phyloP scores from a whole-genome alignment of 192 early-diverging fungal genomes.

The Linderina pennispora region DNA sequence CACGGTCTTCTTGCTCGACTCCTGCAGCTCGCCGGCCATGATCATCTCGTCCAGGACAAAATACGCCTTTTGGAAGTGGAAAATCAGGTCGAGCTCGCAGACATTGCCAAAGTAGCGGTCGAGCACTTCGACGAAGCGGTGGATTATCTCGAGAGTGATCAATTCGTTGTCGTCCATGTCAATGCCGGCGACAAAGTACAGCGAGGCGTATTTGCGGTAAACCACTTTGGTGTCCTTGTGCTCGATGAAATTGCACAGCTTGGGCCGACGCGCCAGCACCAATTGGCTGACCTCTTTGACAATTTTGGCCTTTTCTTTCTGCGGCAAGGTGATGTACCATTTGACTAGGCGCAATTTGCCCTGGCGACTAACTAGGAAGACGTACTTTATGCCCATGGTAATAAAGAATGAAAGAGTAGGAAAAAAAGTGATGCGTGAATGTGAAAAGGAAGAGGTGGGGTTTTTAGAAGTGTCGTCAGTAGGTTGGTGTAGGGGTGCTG shows the following conservation, averaged over 20 bases:
- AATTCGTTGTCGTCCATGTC: conserved; percentile 93
- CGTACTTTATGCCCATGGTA: conserved; percentile 54
- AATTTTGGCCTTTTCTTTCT: conserved; percentile 92
- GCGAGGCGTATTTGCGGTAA: conserved; percentile 85
- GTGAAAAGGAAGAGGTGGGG: neutral
- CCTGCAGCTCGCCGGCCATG: conserved; percentile 91
- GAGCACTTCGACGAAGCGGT: conserved; percentile 95
- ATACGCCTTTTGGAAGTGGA: conserved; percentile 93
- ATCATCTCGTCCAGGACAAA: conserved; percentile 84
- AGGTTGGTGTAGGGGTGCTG: too few species aligned
- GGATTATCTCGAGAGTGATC: conserved; percentile 89
- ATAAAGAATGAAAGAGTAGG: neutral
- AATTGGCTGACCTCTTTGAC: conserved; percentile 91
- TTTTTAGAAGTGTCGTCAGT: neutral
- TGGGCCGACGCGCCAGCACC: conserved; percentile 78
- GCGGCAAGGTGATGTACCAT: conserved; percentile 69
- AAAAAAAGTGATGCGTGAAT: neutral
- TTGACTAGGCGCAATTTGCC: conserved; percentile 77
- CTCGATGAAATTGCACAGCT: conserved; percentile 99
- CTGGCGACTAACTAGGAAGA: conserved; percentile 75
- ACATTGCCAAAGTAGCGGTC: conserved; percentile 97
- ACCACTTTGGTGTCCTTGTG: conserved; percentile 86
- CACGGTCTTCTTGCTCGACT: conserved; percentile 82
- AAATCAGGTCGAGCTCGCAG: conserved; percentile 95
- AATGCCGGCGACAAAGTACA: conserved; percentile 96